A percentile compares a stretch with the other conserved stretches of the same genome.
Evolutionary conservation across 495 filamentous ascomycete genomes (phyloP).

Genomic region (Aspergillus olivimuriae): DNA sequence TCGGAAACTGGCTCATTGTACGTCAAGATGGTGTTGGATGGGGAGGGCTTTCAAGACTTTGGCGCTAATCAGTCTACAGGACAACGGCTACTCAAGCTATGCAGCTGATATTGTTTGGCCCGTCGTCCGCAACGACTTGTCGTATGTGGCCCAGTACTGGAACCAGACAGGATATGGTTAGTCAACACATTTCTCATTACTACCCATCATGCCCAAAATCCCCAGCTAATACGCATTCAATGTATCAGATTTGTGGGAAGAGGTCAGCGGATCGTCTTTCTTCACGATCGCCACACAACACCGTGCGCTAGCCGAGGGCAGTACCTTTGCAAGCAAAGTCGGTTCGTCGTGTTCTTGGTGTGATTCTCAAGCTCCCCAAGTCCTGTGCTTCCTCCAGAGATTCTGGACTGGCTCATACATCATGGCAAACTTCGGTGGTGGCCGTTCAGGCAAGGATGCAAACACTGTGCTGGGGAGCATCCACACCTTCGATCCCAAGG

Average conservation of each 20-base stretch:
- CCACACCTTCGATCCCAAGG: slow-evolving; percentile 56
- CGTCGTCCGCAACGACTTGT: slow-evolving; percentile 58
- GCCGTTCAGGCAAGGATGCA: slow-evolving; percentile 53
- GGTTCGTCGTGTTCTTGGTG: slow-evolving; percentile 38
- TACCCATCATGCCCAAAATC: background rate
- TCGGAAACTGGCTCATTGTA: slow-evolving; percentile 33
- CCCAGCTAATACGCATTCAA: background rate
- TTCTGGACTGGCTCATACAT: slow-evolving; percentile 61
- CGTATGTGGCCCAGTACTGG: slow-evolving; percentile 70
- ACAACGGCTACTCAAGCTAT: slow-evolving; percentile 22
- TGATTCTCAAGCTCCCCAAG: slow-evolving; percentile 50
- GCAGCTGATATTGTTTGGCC: slow-evolving; percentile 48
- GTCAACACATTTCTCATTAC: background rate
- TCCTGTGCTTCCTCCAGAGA: slow-evolving; percentile 54
- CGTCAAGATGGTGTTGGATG: background rate
- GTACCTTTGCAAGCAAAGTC: slow-evolving; percentile 42
- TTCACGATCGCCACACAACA: slow-evolving; percentile 52
- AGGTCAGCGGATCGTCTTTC: slow-evolving; percentile 55
- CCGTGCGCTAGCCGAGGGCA: slow-evolving; percentile 56
- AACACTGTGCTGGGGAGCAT: slow-evolving; percentile 58
- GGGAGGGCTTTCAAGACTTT: too few species aligned
- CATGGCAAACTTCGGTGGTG: slow-evolving; percentile 46
- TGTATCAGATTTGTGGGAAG: slow-evolving; percentile 60
- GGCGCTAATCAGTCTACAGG: slow-evolving; percentile 8
- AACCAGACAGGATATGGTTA: slow-evolving; percentile 52